Evolutionary conservation across 164 flowering plant species (phyloP), one percentile per base, ranked within the genome.

Genomic region (Euptelea pleiosperma): DNA sequence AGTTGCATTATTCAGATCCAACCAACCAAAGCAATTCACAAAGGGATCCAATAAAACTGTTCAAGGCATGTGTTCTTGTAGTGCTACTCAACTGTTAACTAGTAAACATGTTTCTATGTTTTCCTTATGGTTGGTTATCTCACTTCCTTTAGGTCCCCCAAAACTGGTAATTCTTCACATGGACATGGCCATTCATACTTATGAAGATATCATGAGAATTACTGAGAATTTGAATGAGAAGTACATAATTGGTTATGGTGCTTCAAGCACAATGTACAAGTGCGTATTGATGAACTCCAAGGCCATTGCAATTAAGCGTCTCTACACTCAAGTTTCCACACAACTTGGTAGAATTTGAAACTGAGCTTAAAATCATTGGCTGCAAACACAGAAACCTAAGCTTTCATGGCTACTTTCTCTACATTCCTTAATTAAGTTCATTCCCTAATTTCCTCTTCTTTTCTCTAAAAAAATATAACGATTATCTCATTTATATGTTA

Each of bases 251-350:
- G 98, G 97, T 25, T 86, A 80, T 66, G 98, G 98, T 50, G 94
- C 97, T 43, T 84, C 97, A 14, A 87, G 98, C 74, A 93, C 87
- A 0, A 97, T 93, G 8, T 93, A 93, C 68, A 93, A 93, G 64
- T 90, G 98, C 45, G 70, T 73, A 0, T 48, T 87, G 58, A 90
- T 87, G 75, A 85, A 79, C 76, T 82, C 92, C 75, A 82, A 88
- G 59, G 81, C 92, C 4, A 75, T 93, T 61, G 98, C 97, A 60
- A 75, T 92, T 50, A 93, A 93, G 84, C 81, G 89, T 57, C 69
- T 93, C 25, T 86, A 89, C 65, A 71, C 72, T 34, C 86, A 82
- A n/a, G 57, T 70, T 75, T 67, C 75, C 74, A 4, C 80, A 90
- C 62, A 80, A 78, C 64, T 57, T 72, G 45, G 67, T 66, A 22